Percentiles rank a stretch among this genome's conserved stretches.
These are phyloP conservation scores for Aureobasidium lini DNA, from an alignment of 2,329 filamentous ascomycete species.

Conservation along the genomic window DNA sequence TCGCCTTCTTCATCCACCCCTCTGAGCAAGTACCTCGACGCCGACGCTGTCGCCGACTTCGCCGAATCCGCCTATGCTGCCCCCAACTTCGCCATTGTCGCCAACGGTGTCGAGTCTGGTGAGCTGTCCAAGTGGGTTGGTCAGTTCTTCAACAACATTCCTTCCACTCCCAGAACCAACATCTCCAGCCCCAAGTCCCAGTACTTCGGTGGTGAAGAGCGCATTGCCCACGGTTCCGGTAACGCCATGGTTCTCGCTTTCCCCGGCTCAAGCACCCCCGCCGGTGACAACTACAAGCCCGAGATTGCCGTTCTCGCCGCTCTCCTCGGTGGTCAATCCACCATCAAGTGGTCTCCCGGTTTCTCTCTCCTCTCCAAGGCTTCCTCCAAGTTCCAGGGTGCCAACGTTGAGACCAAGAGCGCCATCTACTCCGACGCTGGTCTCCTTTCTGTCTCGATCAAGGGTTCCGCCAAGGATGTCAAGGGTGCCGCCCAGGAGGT, in stretches of 20 bases:
- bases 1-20: constrained; percentile 65
- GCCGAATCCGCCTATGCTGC: constrained; percentile 76
- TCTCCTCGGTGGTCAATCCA: constrained; percentile 82
- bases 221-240: constrained; percentile 65
- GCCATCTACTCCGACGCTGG: constrained; percentile 89
- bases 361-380: constrained; percentile 87
- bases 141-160: constrained; percentile 77
- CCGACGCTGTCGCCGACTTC: constrained; percentile 66
- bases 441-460: constrained; percentile 75
- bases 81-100: constrained; percentile 83
- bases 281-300: constrained; percentile 70
- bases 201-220: constrained; percentile 94
- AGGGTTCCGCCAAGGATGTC: constrained; percentile 65
- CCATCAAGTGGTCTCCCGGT: constrained; percentile 91
- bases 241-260: constrained; percentile 88
- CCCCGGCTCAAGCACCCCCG: constrained; percentile 74
- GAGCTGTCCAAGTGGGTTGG: constrained; percentile 83
- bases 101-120: constrained; percentile 72
- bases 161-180: constrained; percentile 43
- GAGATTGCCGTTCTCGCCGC: constrained; percentile 81
- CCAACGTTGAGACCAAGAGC: constrained; percentile 67
- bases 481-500: constrained; percentile 66
- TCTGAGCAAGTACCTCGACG: constrained; percentile 71
- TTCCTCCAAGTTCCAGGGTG: constrained; percentile 56
- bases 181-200: constrained; percentile 61